Conservation (phyloP, 352 stramenopile genomes). For the Phytopythium sindhum region DNA sequence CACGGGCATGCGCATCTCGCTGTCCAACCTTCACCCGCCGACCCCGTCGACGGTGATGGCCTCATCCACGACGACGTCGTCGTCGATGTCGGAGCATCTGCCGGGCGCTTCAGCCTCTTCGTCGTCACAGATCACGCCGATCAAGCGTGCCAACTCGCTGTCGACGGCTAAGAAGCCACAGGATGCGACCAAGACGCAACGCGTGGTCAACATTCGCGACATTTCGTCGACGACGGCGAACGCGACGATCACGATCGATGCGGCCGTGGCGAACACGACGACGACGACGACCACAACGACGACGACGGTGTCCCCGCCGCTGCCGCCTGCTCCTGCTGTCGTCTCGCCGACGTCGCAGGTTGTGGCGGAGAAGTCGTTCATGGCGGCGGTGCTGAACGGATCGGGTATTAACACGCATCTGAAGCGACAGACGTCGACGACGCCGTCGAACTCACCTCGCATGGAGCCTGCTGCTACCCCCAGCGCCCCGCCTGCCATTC, state of each 20-base stretch:
- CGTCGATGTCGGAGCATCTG: slow-evolving; percentile 11
- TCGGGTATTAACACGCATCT: slow-evolving; percentile 12
- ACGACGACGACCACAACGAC: not conserved
- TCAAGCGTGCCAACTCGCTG: slow-evolving; percentile 60
- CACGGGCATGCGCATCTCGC: slow-evolving; percentile 42
- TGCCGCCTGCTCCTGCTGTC: slow-evolving; percentile 18
- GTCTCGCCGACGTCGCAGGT: slow-evolving; percentile 29
- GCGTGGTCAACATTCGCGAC: slow-evolving; percentile 80
- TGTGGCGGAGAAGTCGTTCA: slow-evolving; percentile 39
- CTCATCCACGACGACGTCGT: slow-evolving; percentile 4
- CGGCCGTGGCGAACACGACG: slow-evolving; percentile 8
- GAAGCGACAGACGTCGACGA: slow-evolving; percentile 15
- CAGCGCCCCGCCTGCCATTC: slow-evolving; percentile 28
- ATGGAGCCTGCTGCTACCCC: slow-evolving; percentile 6
- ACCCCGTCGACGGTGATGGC: slow-evolving; percentile 18
- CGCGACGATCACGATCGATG: slow-evolving; percentile 8
- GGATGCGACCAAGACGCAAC: slow-evolving; percentile 59
- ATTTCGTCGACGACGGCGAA: slow-evolving; percentile 16
- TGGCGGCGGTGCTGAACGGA: slow-evolving; percentile 48
- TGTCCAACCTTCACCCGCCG: slow-evolving; percentile 46
- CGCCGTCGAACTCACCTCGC: slow-evolving; percentile 10
- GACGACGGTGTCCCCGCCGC: not conserved
- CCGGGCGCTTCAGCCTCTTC: not conserved
- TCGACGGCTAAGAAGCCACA: slow-evolving; percentile 49
- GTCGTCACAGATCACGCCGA: slow-evolving; percentile 27